Evolutionary conservation across 768 basidiomycete genomes (phyloP).

Genomic region (Russula foetens): DNA sequence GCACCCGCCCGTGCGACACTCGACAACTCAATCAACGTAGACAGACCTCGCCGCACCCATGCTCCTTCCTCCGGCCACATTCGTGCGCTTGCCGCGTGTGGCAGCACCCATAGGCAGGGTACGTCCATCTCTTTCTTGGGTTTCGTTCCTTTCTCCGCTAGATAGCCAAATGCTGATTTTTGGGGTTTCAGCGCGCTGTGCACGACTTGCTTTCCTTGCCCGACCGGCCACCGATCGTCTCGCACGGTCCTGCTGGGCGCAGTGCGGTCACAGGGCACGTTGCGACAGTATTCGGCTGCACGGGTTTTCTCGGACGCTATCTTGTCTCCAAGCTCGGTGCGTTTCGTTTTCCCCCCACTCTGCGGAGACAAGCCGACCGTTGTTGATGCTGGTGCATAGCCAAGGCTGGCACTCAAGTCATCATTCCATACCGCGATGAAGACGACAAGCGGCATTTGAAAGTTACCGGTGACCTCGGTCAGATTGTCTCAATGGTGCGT

Average conservation of each 20-base stretch:
- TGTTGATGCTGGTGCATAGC: conserved; percentile 35
- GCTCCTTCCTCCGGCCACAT: conserved; percentile 30
- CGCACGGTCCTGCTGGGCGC: conserved; percentile 73
- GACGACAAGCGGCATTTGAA: conserved; percentile 86
- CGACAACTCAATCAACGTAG: neutral
- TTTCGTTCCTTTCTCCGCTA: neutral
- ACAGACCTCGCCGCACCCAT: conserved; percentile 25
- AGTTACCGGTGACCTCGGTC: conserved; percentile 94
- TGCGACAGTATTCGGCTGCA: conserved; percentile 95
- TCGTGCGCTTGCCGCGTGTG: conserved; percentile 16
- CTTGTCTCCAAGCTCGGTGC: conserved; percentile 88
- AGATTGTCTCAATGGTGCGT: conserved; percentile 87
- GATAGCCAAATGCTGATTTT: neutral
- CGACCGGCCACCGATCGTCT: conserved; percentile 55
- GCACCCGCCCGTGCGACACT: neutral
- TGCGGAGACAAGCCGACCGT: neutral
- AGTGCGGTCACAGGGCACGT: conserved; percentile 85
- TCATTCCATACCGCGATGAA: conserved; percentile 92
- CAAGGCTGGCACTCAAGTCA: conserved; percentile 85
- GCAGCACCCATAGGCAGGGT: conserved; percentile 9
- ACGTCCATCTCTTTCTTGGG: neutral
- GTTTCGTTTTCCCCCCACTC: conserved; percentile 20
- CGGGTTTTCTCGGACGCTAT: conserved; percentile 92
- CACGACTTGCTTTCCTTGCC: conserved; percentile 65
- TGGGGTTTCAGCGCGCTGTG: conserved; percentile 49